Percentiles rank a stretch among this genome's conserved stretches.
phyloP scores from a whole-genome alignment of 139 green algal genomes.

The Volvox reticuliferus region DNA sequence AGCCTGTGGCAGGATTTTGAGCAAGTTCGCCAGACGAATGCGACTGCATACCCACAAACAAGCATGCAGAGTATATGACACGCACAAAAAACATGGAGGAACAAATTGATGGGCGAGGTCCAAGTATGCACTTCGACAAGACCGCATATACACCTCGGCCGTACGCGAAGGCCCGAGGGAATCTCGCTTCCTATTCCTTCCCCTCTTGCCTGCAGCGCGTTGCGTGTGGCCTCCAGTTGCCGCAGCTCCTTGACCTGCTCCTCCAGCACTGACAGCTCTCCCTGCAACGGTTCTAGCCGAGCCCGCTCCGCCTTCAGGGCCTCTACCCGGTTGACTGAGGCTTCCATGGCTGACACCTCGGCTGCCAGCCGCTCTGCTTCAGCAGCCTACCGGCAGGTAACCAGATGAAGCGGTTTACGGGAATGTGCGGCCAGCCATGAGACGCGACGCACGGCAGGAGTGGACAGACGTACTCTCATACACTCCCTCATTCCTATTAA shows the following conservation, averaged over 20 bases:
- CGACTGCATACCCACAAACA: no score
- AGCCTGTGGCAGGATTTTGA: neutral
- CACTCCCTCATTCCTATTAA: no score
- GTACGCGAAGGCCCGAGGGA: no score
- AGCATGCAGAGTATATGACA: no score
- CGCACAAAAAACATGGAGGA: no score
- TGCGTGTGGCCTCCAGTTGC: slow-evolving; percentile 26
- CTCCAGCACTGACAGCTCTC: slow-evolving; percentile 41
- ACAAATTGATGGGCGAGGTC: no score
- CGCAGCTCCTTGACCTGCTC: slow-evolving; percentile 41
- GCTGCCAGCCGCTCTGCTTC: slow-evolving; percentile 44
- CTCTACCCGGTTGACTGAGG: slow-evolving; percentile 25
- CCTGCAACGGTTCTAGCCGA: slow-evolving; percentile 28
- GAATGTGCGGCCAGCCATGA: neutral
- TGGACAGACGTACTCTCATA: no score
- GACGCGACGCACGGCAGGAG: neutral
- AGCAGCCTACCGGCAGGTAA: neutral
- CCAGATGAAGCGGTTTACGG: neutral
- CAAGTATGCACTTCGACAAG: no score
- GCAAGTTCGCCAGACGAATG: no score
- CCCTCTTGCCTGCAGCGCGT: slow-evolving; percentile 23
- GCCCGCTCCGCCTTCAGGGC: slow-evolving; percentile 17
- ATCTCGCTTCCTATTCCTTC: neutral
- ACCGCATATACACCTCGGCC: no score
- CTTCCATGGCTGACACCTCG: slow-evolving; percentile 14